Percentiles rank a stretch among this genome's conserved stretches.
Evolutionary conservation across 1,139 yeast species (phyloP).

Genomic region (Suhomyces maxii): DNA sequence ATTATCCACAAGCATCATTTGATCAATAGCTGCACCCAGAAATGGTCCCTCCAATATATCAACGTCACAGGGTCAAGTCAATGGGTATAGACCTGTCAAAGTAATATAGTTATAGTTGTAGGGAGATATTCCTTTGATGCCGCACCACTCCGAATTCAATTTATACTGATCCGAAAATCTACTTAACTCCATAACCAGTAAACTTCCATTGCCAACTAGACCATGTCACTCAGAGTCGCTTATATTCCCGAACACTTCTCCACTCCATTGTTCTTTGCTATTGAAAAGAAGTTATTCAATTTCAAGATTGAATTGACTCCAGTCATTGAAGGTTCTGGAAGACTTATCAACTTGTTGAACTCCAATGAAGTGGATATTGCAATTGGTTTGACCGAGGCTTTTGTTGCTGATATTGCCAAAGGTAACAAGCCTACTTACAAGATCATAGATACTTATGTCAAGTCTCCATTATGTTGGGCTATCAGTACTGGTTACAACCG

Average conservation of each 20-base stretch:
- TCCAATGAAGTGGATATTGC: slow-evolving; percentile 70
- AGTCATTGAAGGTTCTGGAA: slow-evolving; percentile 87
- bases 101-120: no score
- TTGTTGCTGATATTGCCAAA: slow-evolving; percentile 77
- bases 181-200: neutral
- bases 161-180: no score
- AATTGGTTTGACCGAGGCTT: slow-evolving; percentile 89
- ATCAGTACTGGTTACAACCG: slow-evolving; percentile 73
- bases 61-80: neutral
- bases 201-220: neutral
- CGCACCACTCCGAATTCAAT: no score
- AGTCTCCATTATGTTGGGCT: slow-evolving; percentile 89
- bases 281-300: slow-evolving; percentile 43
- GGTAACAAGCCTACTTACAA: slow-evolving; percentile 66
- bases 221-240: slow-evolving; percentile 55
- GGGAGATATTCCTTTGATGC: no score
- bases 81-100: no score
- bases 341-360: slow-evolving; percentile 72
- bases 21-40: neutral
- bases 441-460: slow-evolving; percentile 77
- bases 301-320: slow-evolving; percentile 65
- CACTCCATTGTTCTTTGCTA: slow-evolving; percentile 79
- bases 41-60: neutral
- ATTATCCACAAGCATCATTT: neutral
- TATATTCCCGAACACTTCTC: slow-evolving; percentile 91